Evolutionary conservation across 2,329 filamentous ascomycete genomes (phyloP).

Genomic region (Xylariaceae sp.): DNA sequence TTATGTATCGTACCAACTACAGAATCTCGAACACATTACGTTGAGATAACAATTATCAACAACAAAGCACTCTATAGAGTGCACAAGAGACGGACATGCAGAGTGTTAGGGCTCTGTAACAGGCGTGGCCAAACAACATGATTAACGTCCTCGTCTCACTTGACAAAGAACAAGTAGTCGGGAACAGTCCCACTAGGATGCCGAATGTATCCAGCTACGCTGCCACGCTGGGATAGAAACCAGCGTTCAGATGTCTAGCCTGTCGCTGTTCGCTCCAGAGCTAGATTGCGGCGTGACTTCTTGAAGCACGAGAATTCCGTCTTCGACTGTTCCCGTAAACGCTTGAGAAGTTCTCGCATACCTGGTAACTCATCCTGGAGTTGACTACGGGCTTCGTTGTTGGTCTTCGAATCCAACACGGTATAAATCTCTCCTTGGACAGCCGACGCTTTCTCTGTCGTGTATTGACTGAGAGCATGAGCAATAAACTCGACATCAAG

Average conservation of each 20-base stretch:
- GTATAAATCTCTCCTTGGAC: slow-evolving; percentile 88
- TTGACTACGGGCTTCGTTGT: slow-evolving; percentile 72
- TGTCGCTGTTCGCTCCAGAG: slow-evolving; percentile 28
- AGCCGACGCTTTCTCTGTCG: slow-evolving; percentile 73
- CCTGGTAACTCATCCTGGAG: slow-evolving; percentile 85
- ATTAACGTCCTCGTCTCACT: background rate
- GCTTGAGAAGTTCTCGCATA: slow-evolving; percentile 83
- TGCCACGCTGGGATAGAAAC: too few relatives aligned
- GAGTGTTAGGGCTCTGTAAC: background rate
- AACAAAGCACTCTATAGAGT: background rate
- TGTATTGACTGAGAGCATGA: slow-evolving; percentile 87
- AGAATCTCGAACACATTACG: background rate
- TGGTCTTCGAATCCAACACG: slow-evolving; percentile 81
- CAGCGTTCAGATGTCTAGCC: slow-evolving; percentile 24
- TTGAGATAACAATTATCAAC: background rate
- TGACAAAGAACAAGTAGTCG: too few relatives aligned
- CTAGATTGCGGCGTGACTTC: slow-evolving; percentile 32
- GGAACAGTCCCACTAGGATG: too few relatives aligned
- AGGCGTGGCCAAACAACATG: background rate
- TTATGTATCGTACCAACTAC: background rate
- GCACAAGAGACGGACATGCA: background rate
- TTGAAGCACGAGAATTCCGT: slow-evolving; percentile 85
- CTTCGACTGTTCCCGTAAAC: slow-evolving; percentile 71
- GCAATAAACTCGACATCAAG: slow-evolving; percentile 96
- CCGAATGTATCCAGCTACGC: too few relatives aligned